These are phyloP conservation scores for Hypsizygus ulmarius DNA, from an alignment of 1,284 basidiomycete genomes.

Conservation along the genomic window DNA sequence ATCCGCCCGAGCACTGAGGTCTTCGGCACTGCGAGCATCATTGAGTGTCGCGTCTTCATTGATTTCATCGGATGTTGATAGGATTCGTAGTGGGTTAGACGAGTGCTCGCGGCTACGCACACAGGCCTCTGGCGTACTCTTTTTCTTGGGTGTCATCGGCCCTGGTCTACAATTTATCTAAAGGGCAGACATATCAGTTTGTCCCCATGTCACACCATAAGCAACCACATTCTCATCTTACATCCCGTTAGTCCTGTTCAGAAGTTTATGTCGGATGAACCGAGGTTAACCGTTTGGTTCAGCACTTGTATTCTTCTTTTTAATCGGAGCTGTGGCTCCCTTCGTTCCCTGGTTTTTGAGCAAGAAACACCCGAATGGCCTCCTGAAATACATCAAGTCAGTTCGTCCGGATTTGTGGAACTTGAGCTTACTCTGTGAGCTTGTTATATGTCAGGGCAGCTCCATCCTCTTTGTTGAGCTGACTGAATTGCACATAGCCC, in stretches of 20 bases:
- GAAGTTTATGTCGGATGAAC: not conserved
- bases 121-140: not conserved
- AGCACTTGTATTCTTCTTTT: conserved; percentile 51
- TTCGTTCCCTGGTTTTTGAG: conserved; percentile 35
- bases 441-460: conserved; percentile 18
- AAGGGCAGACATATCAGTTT: conserved; percentile 17
- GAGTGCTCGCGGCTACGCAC: no score
- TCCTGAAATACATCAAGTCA: conserved; percentile 43
- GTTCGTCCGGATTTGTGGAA: conserved; percentile 23
- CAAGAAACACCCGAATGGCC: conserved; percentile 41
- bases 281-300: conserved; percentile 13
- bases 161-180: conserved; percentile 51
- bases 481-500: conserved; percentile 26
- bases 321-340: conserved; percentile 48
- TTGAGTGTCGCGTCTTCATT: conserved; percentile 17
- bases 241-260: not conserved
- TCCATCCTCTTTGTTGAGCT: not conserved
- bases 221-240: not conserved
- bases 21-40: conserved; percentile 45
- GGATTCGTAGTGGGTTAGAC: conserved; percentile 30
- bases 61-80: conserved; percentile 14
- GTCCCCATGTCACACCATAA: conserved; percentile 5
- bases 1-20: conserved; percentile 39
- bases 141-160: conserved; percentile 44
- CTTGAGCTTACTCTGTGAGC: conserved; percentile 27